Base-by-base conservation (phyloP, 2,329 filamentous ascomycete species). In the Aspergillus novoparasiticus region DNA sequence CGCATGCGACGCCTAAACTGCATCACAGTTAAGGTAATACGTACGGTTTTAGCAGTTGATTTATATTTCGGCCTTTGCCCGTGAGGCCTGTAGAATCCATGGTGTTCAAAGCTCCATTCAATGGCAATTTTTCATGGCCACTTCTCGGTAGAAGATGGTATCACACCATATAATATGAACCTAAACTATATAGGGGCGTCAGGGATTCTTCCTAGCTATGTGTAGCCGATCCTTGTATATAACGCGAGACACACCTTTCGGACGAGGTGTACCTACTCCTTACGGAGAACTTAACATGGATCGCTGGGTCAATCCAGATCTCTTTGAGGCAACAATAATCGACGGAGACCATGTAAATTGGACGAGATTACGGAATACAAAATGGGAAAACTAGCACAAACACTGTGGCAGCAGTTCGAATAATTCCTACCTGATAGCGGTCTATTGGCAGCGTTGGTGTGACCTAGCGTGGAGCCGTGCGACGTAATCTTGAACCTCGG, bases 41-140 rank as follows among this genome's bases (percentile, higher is more conserved):
- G 71, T 68, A 79, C 76, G 76, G 76, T 51, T 75, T 73, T 58
- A 78, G 61, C 43, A 73, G 48, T 60, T 69, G 71, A 58, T 61
- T 41, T 61, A 65, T 67, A 63, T 66, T 66, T 50, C 67, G 70
- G 64, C 69, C 64, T 64, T 64, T 64, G 61, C 65, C 65, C 66
- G 61, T 66, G 46, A 68, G 67, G 61, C 65, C 64, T 63, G 61
- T 62, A 65, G 68, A 61, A 66, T 72, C 70, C 74, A 77, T 77
- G 58, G 61, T 64, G 65, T 32, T 61, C 64, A 60, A 58, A 62
- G 65, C 63, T 50, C 53, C 51, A 32, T 62, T 68, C 65, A 72
- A 69, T 63, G 48, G 26, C 28, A 51, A 39, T 26, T 23, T 26
- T 55, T 70, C 71, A 69, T 74, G 65, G 69, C 71, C 69, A 64